Conservation (phyloP, 116 monocot species). For the Papilionanthe hybrid region DNA sequence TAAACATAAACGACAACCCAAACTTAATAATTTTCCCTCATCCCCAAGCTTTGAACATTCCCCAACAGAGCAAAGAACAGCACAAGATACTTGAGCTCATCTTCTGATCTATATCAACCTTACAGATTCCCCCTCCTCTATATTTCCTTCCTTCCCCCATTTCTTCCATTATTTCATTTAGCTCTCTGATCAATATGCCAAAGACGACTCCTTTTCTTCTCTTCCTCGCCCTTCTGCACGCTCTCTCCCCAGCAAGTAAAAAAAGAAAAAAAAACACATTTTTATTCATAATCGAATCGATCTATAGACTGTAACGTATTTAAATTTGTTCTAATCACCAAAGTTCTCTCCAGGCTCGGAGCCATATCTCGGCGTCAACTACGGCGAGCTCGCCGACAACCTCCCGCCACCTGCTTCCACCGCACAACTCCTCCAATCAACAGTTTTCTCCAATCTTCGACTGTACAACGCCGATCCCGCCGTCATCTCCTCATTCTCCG, state of each 20-base stretch:
- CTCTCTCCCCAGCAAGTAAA: neutral
- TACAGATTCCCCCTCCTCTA: too few species aligned
- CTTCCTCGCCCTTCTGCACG: neutral
- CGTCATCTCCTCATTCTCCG: conserved; percentile 50
- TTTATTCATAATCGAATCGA: neutral
- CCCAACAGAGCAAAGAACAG: too few species aligned
- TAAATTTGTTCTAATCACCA: neutral
- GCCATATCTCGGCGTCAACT: conserved; percentile 71
- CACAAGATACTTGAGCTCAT: too few species aligned
- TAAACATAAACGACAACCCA: too few species aligned
- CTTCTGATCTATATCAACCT: too few species aligned
- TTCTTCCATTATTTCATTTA: neutral
- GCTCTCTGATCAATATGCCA: neutral
- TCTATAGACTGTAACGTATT: neutral
- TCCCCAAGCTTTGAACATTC: too few species aligned
- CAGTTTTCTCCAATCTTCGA: conserved; percentile 50
- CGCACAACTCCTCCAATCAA: conserved; percentile 51
- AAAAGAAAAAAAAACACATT: too few species aligned
- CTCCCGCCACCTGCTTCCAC: conserved; percentile 56
- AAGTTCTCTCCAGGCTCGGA: conserved; percentile 32
- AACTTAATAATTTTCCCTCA: too few species aligned
- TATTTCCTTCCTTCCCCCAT: neutral
- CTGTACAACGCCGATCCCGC: conserved; percentile 65
- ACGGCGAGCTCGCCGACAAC: conserved; percentile 76
- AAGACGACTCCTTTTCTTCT: neutral